Evolutionary conservation across 495 filamentous ascomycete species (phyloP), one percentile per base, ranked within the genome.

Genomic region (Penicillium tannophilum): DNA sequence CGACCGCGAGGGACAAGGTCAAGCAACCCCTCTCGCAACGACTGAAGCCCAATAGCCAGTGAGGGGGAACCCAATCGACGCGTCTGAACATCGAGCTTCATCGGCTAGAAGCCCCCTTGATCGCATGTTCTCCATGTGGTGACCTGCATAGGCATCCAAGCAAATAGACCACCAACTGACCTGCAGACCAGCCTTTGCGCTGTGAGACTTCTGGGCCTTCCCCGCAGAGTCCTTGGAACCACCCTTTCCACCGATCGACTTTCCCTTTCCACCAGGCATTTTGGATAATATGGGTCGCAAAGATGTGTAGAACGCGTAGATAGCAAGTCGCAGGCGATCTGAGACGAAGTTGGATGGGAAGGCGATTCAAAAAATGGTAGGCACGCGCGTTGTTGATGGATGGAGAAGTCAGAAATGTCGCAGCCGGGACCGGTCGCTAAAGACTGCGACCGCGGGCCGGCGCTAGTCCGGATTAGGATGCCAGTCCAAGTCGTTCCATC

Each of bases 131-230:
- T 46, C 28, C 35, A 24, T 33, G 42, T 35, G n/a, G 54, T 26
- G 46, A 49, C 7, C 51, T 35, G 11, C 12, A 24, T 24, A 36
- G 4, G n/a, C 14, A 50, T 26, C 23, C 44, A 44, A 44, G 59
- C 39, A 56, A 3, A 52, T 59, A 46, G 33, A 46, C 48, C 47
- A 36, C 42, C 23, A 45, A 86, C 94, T 84, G 81, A 98, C 94
- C 89, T 98, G 94, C 69, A 98, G 84, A 76, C 94, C 94, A 76
- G 94, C 94, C 78, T 97, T 96, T 67, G 91, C 91, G 66, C 93
- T 97, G 82, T 98, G 94, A 69, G 92, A 97, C 80, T 97, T 93
- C 76, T 98, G 93, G 67, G 90, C 89, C 82, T 97, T 97, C 74
- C 84, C 82, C 67, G 82, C 80, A 74, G 73, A 82, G 78, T 85